phyloP scores from a whole-genome alignment of 2,329 filamentous ascomycete species.

The Paecilomyces formosus region DNA sequence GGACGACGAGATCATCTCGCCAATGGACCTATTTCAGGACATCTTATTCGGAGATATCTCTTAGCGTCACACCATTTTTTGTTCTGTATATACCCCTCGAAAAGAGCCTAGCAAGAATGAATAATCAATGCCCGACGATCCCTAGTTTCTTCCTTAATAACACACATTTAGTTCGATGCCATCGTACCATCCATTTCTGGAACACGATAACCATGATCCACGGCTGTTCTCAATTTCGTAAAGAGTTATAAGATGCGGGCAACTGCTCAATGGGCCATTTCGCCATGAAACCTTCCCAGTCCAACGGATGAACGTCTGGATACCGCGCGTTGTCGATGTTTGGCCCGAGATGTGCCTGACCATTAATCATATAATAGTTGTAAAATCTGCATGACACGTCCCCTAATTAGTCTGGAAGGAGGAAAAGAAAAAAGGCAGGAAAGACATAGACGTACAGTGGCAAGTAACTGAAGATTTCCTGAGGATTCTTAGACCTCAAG shows the following conservation, averaged over 20 bases:
- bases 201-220: not conserved
- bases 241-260: not conserved
- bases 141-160: too few species aligned
- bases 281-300: not conserved
- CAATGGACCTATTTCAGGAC: too few species aligned
- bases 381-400: not conserved
- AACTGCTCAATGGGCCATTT: not conserved
- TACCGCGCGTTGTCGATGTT: not conserved
- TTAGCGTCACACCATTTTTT: too few species aligned
- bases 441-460: constrained; percentile 2
- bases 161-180: too few species aligned
- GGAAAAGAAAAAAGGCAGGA: not conserved
- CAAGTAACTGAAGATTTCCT: constrained; percentile 11
- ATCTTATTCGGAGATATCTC: too few species aligned
- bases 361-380: not conserved
- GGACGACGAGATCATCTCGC: too few species aligned
- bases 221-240: not conserved
- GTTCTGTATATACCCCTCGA: too few species aligned
- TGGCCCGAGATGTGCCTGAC: not conserved
- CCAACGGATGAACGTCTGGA: not conserved
- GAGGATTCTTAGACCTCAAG: constrained; percentile 6
- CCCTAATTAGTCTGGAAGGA: not conserved
- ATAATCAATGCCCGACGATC: too few species aligned
- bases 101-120: too few species aligned
- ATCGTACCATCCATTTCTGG: constrained; percentile 3